Conservation (phyloP, 23 red algal genomes). For the Cyanidium caldarium region DNA sequence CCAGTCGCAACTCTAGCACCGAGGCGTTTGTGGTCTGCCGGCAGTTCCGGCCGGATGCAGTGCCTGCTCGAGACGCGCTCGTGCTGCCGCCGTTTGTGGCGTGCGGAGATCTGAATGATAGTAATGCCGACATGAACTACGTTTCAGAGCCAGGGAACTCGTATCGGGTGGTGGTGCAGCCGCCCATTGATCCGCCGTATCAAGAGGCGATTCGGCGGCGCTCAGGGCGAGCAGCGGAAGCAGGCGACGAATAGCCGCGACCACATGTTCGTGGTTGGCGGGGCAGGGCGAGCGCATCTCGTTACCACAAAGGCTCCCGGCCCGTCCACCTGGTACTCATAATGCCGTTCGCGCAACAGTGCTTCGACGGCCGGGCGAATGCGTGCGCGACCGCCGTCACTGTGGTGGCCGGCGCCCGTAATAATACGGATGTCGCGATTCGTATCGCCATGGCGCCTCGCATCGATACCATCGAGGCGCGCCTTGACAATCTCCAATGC, state of each 20-base stretch:
- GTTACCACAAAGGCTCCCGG: background rate
- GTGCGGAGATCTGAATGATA: slow-evolving; percentile 19
- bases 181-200: slow-evolving; percentile 16
- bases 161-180: background rate
- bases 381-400: background rate
- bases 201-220: background rate
- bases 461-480: background rate
- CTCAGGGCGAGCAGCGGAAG: background rate
- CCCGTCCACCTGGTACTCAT: background rate
- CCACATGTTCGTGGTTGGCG: background rate
- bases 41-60: background rate
- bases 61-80: background rate
- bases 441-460: background rate
- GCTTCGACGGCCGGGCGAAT: background rate
- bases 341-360: background rate
- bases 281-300: too few relatives aligned
- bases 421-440: background rate
- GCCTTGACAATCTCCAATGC: background rate
- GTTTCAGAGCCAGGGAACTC: background rate
- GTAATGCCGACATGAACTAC: slow-evolving; percentile 30
- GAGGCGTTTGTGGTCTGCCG: slow-evolving; percentile 86
- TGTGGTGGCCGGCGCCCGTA: background rate
- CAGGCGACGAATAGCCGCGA: background rate
- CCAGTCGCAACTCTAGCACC: slow-evolving; percentile 30
- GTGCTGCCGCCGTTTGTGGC: slow-evolving; percentile 23